Evolutionary conservation across 441 rosid genomes (phyloP).

Genomic region (Corymbia citriodora): DNA sequence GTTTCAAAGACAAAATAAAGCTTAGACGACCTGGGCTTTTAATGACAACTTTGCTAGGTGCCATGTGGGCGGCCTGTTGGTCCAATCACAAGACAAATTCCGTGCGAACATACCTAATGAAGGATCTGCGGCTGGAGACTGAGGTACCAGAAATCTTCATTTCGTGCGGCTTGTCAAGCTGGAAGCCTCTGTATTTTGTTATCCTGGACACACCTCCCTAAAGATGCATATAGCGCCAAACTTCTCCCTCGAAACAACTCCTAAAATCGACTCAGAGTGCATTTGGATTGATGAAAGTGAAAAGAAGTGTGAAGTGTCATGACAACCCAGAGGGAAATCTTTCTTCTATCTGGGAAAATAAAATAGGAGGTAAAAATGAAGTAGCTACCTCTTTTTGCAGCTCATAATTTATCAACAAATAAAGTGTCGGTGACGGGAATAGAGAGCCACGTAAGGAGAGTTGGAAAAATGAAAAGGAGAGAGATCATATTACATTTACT

Average conservation of each 20-base stretch:
- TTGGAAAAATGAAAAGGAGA: not conserved
- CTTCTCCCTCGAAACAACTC: too few species aligned
- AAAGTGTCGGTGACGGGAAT: rapidly evolving
- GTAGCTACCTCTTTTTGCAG: not conserved
- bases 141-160: too few species aligned
- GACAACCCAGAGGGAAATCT: not conserved
- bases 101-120: too few species aligned
- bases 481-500: rapidly evolving
- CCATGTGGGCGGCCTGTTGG: not conserved
- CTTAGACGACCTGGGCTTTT: not conserved
- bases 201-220: too few species aligned
- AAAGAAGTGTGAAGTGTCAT: not conserved
- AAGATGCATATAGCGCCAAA: too few species aligned
- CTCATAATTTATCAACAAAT: not conserved
- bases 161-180: too few species aligned
- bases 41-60: not conserved
- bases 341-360: not conserved
- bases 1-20: not conserved
- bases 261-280: too few species aligned
- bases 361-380: not conserved
- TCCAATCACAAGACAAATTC: not conserved
- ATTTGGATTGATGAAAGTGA: rapidly evolving
- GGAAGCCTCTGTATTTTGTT: too few species aligned
- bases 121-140: rapidly evolving
- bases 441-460: not conserved